Base-by-base conservation (phyloP, 2,329 filamentous ascomycete species). In the Xylaria sp. region DNA sequence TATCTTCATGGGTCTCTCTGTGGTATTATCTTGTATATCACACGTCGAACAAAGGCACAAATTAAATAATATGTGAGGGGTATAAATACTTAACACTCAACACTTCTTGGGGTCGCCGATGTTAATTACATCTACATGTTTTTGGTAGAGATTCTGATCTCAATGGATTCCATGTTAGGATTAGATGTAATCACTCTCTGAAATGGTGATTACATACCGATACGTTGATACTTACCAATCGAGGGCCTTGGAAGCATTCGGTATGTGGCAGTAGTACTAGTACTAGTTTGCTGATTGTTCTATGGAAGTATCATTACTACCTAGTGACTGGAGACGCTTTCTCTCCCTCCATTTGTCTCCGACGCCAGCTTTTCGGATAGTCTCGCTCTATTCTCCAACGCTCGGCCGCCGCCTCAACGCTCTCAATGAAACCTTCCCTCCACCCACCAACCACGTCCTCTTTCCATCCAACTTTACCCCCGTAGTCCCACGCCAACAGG, bases 401-500 rank as follows among this genome's bases (percentile, higher is more conserved):
- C 59, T 83, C 81, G 0, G 74, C 74, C 13, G 80, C 79, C n/a
- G 70, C 68, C 69, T 79, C 76, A 1, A 80, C 72, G 0, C 69
- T 71, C 31, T 77, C 64, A 1, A 80, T 65, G 48, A 83, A 67
- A 0, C 59, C 68, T 42, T 82, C 78, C 46, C 83, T 75, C 83
- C 83, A 85, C 0, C 81, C 81, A 1, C 80, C 81, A 10, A 75
- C 62, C 4, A 78, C 75, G 69, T 84, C 81, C 6, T 77, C 67
- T 58, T 77, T 76, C 68, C 75, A 80, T 0, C 49, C 58, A 1
- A 77, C 67, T 20, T 74, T 72, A 2, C 81, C 79, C 0, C 79
- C 83, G 40, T 80, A 77, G 1, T 76, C 68, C 84, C 84, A 87
- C 0, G 76, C 73, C 5, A 86, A 65, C 3, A 82, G 70, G 0